phyloP scores from a whole-genome alignment of 2,329 filamentous ascomycete species.

The Aspergillus arachidicola region DNA sequence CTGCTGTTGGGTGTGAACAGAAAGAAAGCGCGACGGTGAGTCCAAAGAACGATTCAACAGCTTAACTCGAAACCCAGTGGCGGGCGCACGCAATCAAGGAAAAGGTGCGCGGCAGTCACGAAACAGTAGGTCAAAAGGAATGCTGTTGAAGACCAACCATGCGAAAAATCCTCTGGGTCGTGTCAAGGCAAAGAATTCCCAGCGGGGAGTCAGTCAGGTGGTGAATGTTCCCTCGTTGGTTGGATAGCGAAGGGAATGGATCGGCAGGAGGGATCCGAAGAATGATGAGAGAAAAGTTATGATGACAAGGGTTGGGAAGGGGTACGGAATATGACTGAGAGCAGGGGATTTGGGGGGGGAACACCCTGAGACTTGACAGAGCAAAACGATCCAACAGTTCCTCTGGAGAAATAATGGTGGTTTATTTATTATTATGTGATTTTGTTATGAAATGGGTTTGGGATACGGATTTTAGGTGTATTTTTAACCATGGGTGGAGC shows the following conservation, averaged over 20 bases:
- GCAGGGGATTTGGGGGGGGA: background rate
- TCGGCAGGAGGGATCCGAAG: constrained; percentile 40
- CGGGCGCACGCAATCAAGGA: constrained; percentile 11
- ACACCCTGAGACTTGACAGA: constrained; percentile 15
- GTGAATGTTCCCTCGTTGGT: constrained; percentile 8
- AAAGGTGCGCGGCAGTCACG: constrained; percentile 7
- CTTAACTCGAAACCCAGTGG: constrained; percentile 11
- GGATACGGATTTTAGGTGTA: constrained; percentile 8
- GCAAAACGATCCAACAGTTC: constrained; percentile 2
- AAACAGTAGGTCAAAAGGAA: constrained; percentile 21
- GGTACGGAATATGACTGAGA: background rate
- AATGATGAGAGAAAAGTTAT: constrained; percentile 22
- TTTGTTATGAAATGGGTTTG: constrained; percentile 4
- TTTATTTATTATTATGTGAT: constrained; percentile 7
- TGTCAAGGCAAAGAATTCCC: constrained; percentile 7
- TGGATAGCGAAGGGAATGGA: constrained; percentile 33
- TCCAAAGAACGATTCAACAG: constrained; percentile 5
- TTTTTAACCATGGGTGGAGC: constrained; percentile 5
- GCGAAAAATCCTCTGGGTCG: constrained; percentile 8
- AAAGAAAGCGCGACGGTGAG: constrained; percentile 8
- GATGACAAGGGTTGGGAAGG: constrained; percentile 9
- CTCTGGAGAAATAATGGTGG: background rate
- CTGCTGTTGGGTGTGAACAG: constrained; percentile 9
- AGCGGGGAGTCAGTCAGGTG: background rate
- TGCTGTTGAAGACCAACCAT: constrained; percentile 22